phyloP scores from a whole-genome alignment of 768 basidiomycete genomes.

The Russula vinacea region DNA sequence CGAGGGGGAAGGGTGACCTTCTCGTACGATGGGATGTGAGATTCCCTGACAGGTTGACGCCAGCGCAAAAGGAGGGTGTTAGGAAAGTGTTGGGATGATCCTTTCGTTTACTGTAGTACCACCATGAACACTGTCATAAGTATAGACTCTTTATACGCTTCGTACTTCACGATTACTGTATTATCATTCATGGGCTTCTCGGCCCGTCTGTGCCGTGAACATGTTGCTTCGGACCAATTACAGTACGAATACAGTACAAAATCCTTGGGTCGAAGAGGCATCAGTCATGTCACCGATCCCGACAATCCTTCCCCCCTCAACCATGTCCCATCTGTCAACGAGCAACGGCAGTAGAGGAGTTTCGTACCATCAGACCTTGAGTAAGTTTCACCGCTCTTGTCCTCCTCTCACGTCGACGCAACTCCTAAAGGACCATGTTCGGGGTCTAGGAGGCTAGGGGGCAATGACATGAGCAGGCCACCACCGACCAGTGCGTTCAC shows the following conservation, averaged over 20 bases:
- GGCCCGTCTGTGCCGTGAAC: background rate
- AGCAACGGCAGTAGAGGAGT: too few relatives aligned
- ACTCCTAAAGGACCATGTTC: conserved; percentile 54
- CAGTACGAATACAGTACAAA: too few relatives aligned
- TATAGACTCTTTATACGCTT: background rate
- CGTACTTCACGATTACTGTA: too few relatives aligned
- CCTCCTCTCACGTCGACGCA: conserved; percentile 9
- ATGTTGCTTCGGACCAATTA: background rate
- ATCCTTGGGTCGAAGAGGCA: too few relatives aligned
- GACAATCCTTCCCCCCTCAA: too few relatives aligned
- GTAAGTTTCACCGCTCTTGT: too few relatives aligned
- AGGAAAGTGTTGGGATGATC: conserved; percentile 56
- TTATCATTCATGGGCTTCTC: too few relatives aligned
- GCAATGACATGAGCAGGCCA: conserved; percentile 48
- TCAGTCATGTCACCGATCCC: too few relatives aligned
- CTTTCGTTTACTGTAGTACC: background rate
- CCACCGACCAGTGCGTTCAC: conserved; percentile 29
- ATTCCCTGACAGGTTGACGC: conserved; percentile 76
- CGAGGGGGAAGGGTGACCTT: conserved; percentile 77
- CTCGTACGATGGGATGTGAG: conserved; percentile 78
- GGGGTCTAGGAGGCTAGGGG: conserved; percentile 38
- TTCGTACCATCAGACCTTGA: too few relatives aligned
- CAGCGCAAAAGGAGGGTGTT: conserved; percentile 76
- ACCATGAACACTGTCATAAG: too few relatives aligned
- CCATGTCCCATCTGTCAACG: too few relatives aligned